Base-by-base conservation (phyloP, 1,284 basidiomycete genomes). In the Sphagnurus paluster region DNA sequence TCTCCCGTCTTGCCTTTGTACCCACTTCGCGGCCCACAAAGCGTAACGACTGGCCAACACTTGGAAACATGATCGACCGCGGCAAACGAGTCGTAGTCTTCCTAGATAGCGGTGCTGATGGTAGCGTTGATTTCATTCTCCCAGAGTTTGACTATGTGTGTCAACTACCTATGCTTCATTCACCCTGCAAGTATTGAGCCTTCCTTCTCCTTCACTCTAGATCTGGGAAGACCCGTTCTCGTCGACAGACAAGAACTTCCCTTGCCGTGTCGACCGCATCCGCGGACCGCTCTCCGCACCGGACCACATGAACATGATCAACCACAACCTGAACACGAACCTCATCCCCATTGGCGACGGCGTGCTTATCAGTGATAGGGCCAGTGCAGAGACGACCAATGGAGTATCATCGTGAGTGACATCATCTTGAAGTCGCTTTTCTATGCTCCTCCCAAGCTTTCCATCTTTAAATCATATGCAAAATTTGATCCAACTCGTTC, bases 201-300 rank as follows among this genome's bases (percentile, higher is more conserved):
- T 13, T 14, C 17, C 71, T 49, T 54, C 61, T 34, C 45, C 29
- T 16, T 8, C 41, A 26, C 7, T 19, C 7, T 71, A 87, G 76
- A 71, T 90, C 41, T 90, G 86, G 83, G 87, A 92, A 66, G 83
- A 84, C 42, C 81, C 86, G 0, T 87, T 80, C 63, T 79, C 79
- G 56, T 77, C 82, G 23, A 82, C 80, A 20, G 65, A 80, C 57
- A 16, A 72, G 7, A 70, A 67, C 1, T 92, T 89, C 67, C 82
- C 81, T 8, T 93, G 90, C 67, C 75, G 71, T 5, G 79, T 90
- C 33, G 79, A 90, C 65, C 80, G 88, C 39, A 84, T 70, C 39
- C 53, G 50, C 13, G 78, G 79, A 0, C 71, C 76, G 0, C 67
- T 80, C n/a, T 59, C 67, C 4, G 65, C 68, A 1, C 59, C 58